A percentile compares a stretch with the other conserved stretches of the same genome.
phyloP scores from a whole-genome alignment of 768 basidiomycete genomes.

The Coprinopsis sp. region DNA sequence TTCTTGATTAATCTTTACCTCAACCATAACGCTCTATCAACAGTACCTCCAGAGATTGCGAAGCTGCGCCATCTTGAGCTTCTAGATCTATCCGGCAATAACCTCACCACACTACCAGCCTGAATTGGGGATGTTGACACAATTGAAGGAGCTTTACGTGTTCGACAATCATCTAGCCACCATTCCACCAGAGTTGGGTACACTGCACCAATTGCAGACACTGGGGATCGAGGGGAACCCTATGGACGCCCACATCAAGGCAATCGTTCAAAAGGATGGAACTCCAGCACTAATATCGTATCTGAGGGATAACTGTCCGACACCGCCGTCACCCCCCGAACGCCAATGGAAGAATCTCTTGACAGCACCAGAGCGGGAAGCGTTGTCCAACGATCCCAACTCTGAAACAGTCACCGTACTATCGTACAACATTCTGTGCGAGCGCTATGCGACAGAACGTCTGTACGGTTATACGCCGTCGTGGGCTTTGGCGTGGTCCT shows the following conservation, averaged over 20 bases:
- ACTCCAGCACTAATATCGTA: constrained; percentile 82
- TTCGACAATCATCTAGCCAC: constrained; percentile 93
- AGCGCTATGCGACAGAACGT: constrained; percentile 80
- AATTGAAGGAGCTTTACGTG: constrained; percentile 86
- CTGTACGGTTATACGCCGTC: constrained; percentile 95
- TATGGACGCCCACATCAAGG: constrained; percentile 69
- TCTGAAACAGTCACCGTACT: constrained; percentile 77
- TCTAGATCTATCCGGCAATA: constrained; percentile 90
- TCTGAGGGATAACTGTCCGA: constrained; percentile 90
- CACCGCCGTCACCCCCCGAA: constrained; percentile 74
- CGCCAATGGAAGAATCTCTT: constrained; percentile 71
- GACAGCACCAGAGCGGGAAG: constrained; percentile 53
- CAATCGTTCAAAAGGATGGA: constrained; percentile 91
- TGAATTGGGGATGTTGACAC: constrained; percentile 87
- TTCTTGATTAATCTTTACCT: constrained; percentile 94
- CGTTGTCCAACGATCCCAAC: constrained; percentile 54
- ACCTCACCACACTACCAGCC: constrained; percentile 69
- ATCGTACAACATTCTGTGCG: constrained; percentile 93
- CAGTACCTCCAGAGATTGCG: constrained; percentile 78
- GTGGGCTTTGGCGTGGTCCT: constrained; percentile 96
- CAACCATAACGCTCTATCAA: constrained; percentile 84
- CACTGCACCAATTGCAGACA: constrained; percentile 85
- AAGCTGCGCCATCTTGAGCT: constrained; percentile 81
- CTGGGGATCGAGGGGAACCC: constrained; percentile 98
- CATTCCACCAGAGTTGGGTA: constrained; percentile 85